phyloP scores from a whole-genome alignment of 2,329 filamentous ascomycete genomes.

The Daldinia sp. region DNA sequence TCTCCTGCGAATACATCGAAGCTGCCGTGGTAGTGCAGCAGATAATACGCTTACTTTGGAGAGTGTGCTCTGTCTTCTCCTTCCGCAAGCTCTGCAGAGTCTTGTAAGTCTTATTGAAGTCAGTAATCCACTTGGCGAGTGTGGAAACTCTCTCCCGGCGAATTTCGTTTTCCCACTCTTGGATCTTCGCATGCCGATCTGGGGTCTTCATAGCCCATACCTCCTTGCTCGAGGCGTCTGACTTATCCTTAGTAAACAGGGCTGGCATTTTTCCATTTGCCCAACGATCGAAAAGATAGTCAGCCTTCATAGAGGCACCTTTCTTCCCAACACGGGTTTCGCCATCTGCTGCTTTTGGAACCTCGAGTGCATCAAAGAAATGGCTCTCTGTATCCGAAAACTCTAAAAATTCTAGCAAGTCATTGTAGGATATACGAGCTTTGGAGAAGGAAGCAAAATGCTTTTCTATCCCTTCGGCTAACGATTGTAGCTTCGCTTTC shows the following conservation, averaged over 20 bases:
- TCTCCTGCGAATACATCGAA: slow-evolving; percentile 68
- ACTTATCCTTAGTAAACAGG: slow-evolving; percentile 52
- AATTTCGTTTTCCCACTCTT: slow-evolving; percentile 60
- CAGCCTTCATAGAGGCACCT: slow-evolving; percentile 58
- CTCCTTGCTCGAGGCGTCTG: slow-evolving; percentile 37
- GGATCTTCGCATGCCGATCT: slow-evolving; percentile 54
- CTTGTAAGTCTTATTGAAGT: slow-evolving; percentile 58
- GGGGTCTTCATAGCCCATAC: slow-evolving; percentile 66
- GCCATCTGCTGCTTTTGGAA: slow-evolving; percentile 60
- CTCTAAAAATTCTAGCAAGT: slow-evolving; percentile 55
- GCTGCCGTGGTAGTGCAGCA: slow-evolving; percentile 79
- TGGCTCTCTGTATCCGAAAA: slow-evolving; percentile 64
- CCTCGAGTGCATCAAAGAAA: slow-evolving; percentile 68
- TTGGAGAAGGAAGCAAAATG: slow-evolving; percentile 33
- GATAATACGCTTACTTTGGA: slow-evolving; percentile 71
- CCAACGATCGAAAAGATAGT: slow-evolving; percentile 70
- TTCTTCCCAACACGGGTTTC: slow-evolving; percentile 60
- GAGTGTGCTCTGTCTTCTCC: slow-evolving; percentile 57
- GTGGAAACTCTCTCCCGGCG: slow-evolving; percentile 62
- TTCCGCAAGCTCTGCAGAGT: slow-evolving; percentile 59
- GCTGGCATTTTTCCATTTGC: slow-evolving; percentile 59
- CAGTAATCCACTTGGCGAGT: slow-evolving; percentile 54
- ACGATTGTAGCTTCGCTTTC: slow-evolving; percentile 48
- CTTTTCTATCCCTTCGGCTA: slow-evolving; percentile 36
- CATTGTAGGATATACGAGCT: slow-evolving; percentile 19